Evolutionary conservation across 768 basidiomycete genomes (phyloP).

Genomic region (Epithele typhae): DNA sequence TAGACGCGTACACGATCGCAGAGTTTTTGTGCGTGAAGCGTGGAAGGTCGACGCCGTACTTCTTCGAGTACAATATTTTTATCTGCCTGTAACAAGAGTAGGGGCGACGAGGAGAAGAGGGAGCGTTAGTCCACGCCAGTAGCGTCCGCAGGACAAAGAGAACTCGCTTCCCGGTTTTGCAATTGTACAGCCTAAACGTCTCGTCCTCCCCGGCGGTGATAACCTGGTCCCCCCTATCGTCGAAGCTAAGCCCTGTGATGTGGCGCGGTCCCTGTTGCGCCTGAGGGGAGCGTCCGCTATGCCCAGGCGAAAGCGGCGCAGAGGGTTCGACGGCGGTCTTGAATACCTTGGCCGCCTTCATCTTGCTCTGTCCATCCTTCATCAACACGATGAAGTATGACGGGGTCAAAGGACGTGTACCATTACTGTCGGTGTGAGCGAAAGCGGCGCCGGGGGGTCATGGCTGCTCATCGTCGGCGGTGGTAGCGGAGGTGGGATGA

Average conservation of each 20-base stretch:
- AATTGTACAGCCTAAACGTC: slow-evolving; percentile 84
- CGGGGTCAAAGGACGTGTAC: slow-evolving; percentile 13
- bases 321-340: slow-evolving; percentile 67
- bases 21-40: slow-evolving; percentile 91
- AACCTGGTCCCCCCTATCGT: slow-evolving; percentile 83
- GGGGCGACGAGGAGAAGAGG: neutral
- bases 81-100: slow-evolving; percentile 43
- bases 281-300: slow-evolving; percentile 26
- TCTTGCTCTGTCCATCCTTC: slow-evolving; percentile 45
- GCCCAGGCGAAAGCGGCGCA: slow-evolving; percentile 42
- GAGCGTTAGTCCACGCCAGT: slow-evolving; percentile 24
- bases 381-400: neutral
- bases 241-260: slow-evolving; percentile 87
- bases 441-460: slow-evolving; percentile 14
- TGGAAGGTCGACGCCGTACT: slow-evolving; percentile 93
- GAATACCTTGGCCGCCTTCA: slow-evolving; percentile 90
- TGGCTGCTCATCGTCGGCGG: slow-evolving; percentile 13
- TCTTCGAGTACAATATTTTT: slow-evolving; percentile 86
- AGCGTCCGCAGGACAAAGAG: slow-evolving; percentile 13
- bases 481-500: slow-evolving; percentile 12
- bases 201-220: slow-evolving; percentile 92
- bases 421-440: slow-evolving; percentile 28
- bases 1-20: slow-evolving; percentile 85
- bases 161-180: slow-evolving; percentile 91
- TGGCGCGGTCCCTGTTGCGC: slow-evolving; percentile 49